Evolutionary conservation across 106 monocot genomes (phyloP).

Genomic region (Acanthochlamys bracteata): DNA sequence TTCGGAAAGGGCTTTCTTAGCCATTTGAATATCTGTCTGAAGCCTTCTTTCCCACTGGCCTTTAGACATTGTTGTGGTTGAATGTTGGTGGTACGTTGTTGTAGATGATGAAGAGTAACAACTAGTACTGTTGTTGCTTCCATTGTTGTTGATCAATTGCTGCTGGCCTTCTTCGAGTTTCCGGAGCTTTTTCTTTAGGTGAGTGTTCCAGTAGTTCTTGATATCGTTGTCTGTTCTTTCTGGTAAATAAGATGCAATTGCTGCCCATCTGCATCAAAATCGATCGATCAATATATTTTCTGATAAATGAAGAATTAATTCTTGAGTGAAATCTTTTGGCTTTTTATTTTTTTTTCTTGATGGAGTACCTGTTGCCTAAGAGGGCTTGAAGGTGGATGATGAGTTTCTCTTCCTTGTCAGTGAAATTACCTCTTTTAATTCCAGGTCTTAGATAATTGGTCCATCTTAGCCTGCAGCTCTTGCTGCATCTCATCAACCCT

Average conservation of each 20-base stretch:
- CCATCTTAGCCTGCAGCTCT: conserved; percentile 47
- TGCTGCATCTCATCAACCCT: conserved; percentile 49
- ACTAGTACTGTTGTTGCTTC: neutral
- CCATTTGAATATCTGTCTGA: conserved; percentile 31
- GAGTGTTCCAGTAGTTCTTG: conserved; percentile 49
- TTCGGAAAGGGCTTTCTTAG: conserved; percentile 29
- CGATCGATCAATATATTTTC: no score
- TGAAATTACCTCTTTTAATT: conserved; percentile 42
- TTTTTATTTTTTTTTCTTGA: no score
- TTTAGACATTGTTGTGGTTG: conserved; percentile 12
- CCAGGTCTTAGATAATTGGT: conserved; percentile 49
- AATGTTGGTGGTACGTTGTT: no score
- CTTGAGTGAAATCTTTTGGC: no score
- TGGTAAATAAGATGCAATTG: conserved; percentile 73
- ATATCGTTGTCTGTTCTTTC: conserved; percentile 44
- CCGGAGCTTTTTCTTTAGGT: conserved; percentile 54
- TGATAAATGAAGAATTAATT: no score
- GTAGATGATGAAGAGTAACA: no score
- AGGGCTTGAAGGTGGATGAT: conserved; percentile 53
- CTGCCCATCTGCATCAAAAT: conserved; percentile 48
- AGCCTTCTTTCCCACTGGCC: conserved; percentile 49
- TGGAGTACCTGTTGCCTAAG: conserved; percentile 45
- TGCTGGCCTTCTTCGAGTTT: conserved; percentile 13
- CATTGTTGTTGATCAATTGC: neutral
- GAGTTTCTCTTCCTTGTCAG: conserved; percentile 43